Evolutionary conservation across 371 early-diverging fungal genomes (phyloP).

Genomic region (Mortierella sp.): DNA sequence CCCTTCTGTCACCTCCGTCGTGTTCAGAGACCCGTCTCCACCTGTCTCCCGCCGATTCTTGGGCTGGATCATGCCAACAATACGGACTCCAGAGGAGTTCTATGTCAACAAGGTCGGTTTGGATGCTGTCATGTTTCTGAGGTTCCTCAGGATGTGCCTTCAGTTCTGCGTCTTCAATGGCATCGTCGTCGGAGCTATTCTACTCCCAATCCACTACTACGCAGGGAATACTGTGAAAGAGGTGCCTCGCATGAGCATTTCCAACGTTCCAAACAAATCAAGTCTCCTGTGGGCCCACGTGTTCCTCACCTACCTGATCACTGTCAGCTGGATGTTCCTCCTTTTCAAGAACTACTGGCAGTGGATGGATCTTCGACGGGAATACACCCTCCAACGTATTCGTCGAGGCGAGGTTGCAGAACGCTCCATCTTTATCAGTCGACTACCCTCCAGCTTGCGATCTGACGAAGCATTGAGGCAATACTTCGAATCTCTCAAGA

Average conservation of each 20-base stretch:
- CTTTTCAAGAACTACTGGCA: conserved; percentile 69
- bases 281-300: conserved; percentile 64
- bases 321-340: conserved; percentile 65
- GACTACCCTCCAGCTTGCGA: conserved; percentile 56
- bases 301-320: conserved; percentile 55
- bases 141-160: conserved; percentile 71
- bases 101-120: conserved; percentile 65
- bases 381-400: conserved; percentile 52
- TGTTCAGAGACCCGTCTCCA: conserved; percentile 54
- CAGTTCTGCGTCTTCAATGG: conserved; percentile 64
- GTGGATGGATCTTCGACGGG: conserved; percentile 60
- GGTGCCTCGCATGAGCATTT: conserved; percentile 56
- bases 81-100: conserved; percentile 59
- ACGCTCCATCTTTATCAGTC: conserved; percentile 57
- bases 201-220: conserved; percentile 65
- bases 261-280: conserved; percentile 57
- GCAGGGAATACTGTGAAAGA: conserved; percentile 18
- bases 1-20: too few species aligned
- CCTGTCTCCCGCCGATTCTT: conserved; percentile 53
- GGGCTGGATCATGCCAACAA: conserved; percentile 54
- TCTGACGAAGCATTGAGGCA: conserved; percentile 54
- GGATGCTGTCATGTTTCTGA: conserved; percentile 76
- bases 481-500: conserved; percentile 59
- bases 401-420: conserved; percentile 53
- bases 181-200: conserved; percentile 58